Percentiles rank a stretch among this genome's conserved stretches.
Conservation (phyloP, 2,329 filamentous ascomycete species). For the Phialophora macrospora region DNA sequence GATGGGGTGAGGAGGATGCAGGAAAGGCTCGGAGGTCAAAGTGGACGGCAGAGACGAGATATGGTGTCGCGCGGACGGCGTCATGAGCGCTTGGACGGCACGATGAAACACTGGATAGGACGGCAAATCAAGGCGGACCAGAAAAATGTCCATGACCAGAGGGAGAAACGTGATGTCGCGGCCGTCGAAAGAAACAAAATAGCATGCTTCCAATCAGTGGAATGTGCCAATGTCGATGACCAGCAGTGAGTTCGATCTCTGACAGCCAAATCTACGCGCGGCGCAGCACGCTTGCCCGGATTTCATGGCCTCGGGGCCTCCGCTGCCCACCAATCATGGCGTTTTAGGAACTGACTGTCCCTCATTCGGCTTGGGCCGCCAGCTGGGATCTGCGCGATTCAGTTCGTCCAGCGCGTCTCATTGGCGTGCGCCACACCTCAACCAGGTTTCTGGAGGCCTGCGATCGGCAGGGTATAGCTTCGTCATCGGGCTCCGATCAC, state of each 20-base stretch:
- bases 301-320: neutral
- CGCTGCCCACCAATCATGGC: slow-evolving; percentile 4
- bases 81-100: neutral
- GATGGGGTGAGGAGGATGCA: neutral
- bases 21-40: neutral
- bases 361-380: neutral
- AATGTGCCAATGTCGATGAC: slow-evolving; percentile 16
- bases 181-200: slow-evolving; percentile 9
- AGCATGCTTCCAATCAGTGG: slow-evolving; percentile 17
- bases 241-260: slow-evolving; percentile 11
- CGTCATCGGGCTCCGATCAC: slow-evolving; percentile 6
- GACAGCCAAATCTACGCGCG: slow-evolving; percentile 9
- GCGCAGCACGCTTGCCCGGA: neutral
- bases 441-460: neutral
- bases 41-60: neutral
- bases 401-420: neutral
- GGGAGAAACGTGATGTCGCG: slow-evolving; percentile 18
- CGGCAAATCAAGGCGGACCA: neutral
- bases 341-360: neutral
- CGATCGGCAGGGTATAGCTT: neutral
- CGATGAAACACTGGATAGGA: neutral
- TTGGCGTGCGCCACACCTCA: slow-evolving; percentile 19
- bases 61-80: neutral
- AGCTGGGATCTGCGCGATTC: neutral
- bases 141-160: neutral